Percentiles rank a stretch among this genome's conserved stretches.
Evolutionary conservation across 225 moss, liverwort and hornwort genomes (phyloP).

Genomic region (Ulota crispa): DNA sequence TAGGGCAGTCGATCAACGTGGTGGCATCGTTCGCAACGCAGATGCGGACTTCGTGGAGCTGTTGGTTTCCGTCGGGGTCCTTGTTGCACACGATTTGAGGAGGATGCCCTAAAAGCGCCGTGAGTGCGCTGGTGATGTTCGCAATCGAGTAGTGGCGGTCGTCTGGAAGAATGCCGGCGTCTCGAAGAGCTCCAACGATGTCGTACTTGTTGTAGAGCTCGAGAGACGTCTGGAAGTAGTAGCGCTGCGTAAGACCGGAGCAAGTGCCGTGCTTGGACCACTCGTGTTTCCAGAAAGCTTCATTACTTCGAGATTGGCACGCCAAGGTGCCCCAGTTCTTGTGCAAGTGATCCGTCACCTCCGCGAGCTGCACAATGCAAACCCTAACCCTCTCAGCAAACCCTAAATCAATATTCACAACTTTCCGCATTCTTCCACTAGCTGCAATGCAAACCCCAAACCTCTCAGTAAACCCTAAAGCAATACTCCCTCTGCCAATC

Average conservation of each 20-base stretch:
- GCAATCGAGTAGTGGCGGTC: constrained; percentile 43
- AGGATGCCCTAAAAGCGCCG: constrained; percentile 37
- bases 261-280: constrained; percentile 93
- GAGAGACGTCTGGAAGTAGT: constrained; percentile 58
- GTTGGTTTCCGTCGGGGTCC: constrained; percentile 49
- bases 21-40: constrained; percentile 61
- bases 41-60: constrained; percentile 74
- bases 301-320: constrained; percentile 59
- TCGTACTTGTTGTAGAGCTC: constrained; percentile 43
- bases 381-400: neutral
- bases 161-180: constrained; percentile 65
- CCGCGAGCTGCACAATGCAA: constrained; percentile 48
- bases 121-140: constrained; percentile 41
- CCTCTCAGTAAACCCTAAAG: neutral
- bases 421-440: neutral
- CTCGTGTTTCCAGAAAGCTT: constrained; percentile 75
- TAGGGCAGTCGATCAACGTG: constrained; percentile 65
- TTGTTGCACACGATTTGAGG: constrained; percentile 81
- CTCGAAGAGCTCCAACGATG: constrained; percentile 43
- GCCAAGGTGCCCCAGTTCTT: constrained; percentile 67
- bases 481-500: too few species aligned
- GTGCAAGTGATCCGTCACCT: constrained; percentile 51
- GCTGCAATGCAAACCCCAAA: constrained; percentile 31
- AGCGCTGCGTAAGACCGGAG: constrained; percentile 56
- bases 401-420: neutral